Percentiles rank a stretch among this genome's conserved stretches.
Conservation (phyloP, 257 asterid genomes). For the Primulina eburnea region DNA sequence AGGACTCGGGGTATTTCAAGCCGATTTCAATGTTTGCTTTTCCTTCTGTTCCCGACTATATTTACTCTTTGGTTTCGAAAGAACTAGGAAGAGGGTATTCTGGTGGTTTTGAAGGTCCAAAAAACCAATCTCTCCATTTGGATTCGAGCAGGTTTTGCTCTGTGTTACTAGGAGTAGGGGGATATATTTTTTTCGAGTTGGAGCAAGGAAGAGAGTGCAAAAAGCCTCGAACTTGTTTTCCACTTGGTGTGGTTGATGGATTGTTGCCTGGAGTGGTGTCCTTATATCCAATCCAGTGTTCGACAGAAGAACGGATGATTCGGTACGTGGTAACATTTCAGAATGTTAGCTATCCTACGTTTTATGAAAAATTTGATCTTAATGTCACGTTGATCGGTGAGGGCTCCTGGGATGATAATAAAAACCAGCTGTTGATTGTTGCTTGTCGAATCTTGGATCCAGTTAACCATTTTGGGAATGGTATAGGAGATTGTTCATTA, state of each 20-base stretch:
- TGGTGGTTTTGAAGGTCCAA: constrained; percentile 17
- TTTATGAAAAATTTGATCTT: neutral
- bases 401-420: constrained; percentile 6
- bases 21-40: constrained; percentile 41
- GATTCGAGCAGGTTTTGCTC: constrained; percentile 24
- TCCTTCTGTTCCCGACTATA: constrained; percentile 31
- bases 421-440: constrained; percentile 38
- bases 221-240: neutral
- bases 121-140: constrained; percentile 27
- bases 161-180: neutral
- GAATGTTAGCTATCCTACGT: neutral
- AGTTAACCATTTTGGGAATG: neutral
- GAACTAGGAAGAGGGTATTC: neutral
- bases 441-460: constrained; percentile 50
- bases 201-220: neutral
- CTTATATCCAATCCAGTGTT: constrained; percentile 46
- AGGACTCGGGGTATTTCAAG: constrained; percentile 39
- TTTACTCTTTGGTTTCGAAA: constrained; percentile 34
- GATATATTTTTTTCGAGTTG: neutral
- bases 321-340: neutral
- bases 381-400: neutral
- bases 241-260: constrained; percentile 19
- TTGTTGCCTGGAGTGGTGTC: constrained; percentile 33
- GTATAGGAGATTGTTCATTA: neutral
- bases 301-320: constrained; percentile 28